Percentiles rank a stretch among this genome's conserved stretches.
phyloP scores from a whole-genome alignment of 495 filamentous ascomycete genomes.

The Hyaloscypha hepaticicola region DNA sequence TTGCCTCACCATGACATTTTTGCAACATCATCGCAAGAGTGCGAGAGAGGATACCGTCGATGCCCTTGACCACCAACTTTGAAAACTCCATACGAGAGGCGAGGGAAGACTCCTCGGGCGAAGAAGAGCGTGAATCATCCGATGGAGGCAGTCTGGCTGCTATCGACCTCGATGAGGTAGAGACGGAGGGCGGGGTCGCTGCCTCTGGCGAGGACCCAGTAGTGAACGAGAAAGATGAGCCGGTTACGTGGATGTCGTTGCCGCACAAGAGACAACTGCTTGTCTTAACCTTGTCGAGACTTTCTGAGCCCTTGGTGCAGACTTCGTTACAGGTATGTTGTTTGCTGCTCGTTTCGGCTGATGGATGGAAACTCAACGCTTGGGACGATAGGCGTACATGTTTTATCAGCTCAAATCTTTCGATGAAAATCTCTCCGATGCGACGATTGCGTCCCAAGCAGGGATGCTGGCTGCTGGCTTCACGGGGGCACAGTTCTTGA shows the following conservation, averaged over 20 bases:
- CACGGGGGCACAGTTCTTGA: constrained; percentile 78
- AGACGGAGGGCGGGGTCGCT: constrained; percentile 7
- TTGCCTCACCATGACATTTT: not conserved
- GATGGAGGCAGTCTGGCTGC: constrained; percentile 10
- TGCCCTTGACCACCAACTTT: not conserved
- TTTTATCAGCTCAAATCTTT: constrained; percentile 76
- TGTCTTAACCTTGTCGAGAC: constrained; percentile 68
- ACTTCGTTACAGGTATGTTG: constrained; percentile 62
- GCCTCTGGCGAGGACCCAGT: not conserved
- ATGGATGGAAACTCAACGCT: constrained; percentile 32
- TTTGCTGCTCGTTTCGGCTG: not conserved
- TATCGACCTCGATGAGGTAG: constrained; percentile 16
- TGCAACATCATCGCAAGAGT: not conserved
- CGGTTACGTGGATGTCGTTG: constrained; percentile 62
- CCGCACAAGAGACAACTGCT: constrained; percentile 73
- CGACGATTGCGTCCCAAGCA: constrained; percentile 70
- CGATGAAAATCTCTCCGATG: constrained; percentile 58
- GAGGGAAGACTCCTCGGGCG: not conserved
- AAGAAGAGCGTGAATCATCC: not conserved
- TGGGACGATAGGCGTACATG: constrained; percentile 58
- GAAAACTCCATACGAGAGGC: not conserved
- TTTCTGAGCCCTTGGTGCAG: constrained; percentile 80
- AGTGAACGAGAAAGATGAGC: constrained; percentile 12
- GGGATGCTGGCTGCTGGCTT: constrained; percentile 77
- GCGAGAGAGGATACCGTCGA: constrained; percentile 1